Evolutionary conservation across 2,329 filamentous ascomycete species (phyloP).

Genomic region (Exophiala viscosa): DNA sequence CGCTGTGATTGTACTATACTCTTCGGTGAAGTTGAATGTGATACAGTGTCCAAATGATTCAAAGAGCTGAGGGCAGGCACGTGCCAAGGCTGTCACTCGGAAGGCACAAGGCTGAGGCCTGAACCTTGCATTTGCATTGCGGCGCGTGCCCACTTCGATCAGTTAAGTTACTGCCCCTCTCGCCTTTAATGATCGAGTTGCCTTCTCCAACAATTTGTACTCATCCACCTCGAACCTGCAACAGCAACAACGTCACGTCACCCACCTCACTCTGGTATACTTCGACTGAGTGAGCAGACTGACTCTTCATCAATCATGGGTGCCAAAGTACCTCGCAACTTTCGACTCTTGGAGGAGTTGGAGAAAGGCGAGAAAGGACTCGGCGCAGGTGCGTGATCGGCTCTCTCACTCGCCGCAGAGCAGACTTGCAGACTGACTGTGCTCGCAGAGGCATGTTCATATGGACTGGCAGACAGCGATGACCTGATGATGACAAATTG

Average conservation of each 20-base stretch:
- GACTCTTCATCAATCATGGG: constrained; percentile 47
- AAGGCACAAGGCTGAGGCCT: constrained; percentile 15
- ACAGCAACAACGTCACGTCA: not conserved
- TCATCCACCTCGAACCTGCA: not conserved
- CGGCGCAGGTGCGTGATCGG: constrained; percentile 66
- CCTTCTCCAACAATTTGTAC: constrained; percentile 1
- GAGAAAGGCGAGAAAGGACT: constrained; percentile 98
- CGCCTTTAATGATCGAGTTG: not conserved
- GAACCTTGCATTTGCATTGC: not conserved
- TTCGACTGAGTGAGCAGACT: not conserved
- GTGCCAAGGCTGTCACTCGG: constrained; percentile 9
- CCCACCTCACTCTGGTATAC: not conserved
- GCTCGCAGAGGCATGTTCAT: constrained; percentile 82
- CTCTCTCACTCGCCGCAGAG: constrained; percentile 3
- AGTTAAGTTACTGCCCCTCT: not conserved
- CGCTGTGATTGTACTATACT: no score
- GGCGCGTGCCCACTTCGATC: constrained; percentile 4
- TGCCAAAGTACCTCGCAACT: constrained; percentile 88
- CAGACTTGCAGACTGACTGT: constrained; percentile 25
- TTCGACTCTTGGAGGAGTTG: constrained; percentile 91
- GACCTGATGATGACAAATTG: constrained; percentile 97
- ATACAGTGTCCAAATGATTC: constrained; percentile 11
- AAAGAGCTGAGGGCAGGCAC: not conserved
- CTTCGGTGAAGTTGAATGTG: not conserved
- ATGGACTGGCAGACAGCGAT: constrained; percentile 88